Evolutionary conservation across 495 filamentous ascomycete genomes (phyloP).

Genomic region (Neurospora sublineolata): DNA sequence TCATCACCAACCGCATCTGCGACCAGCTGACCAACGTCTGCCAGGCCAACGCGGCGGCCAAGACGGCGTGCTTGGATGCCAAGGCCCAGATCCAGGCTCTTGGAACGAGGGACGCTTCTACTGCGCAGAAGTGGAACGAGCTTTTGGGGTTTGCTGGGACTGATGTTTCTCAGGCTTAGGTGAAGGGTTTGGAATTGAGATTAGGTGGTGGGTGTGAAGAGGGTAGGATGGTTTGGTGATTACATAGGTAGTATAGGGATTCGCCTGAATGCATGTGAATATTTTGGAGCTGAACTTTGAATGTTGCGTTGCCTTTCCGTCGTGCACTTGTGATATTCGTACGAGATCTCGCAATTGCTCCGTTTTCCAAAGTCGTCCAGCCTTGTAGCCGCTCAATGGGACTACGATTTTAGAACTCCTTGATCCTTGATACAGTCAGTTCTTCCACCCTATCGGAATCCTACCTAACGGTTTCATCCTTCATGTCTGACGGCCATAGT

Average conservation of each 20-base stretch:
- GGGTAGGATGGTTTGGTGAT: not conserved
- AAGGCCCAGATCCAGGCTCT: slow-evolving; percentile 28
- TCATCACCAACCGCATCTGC: slow-evolving; percentile 56
- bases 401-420: not conserved
- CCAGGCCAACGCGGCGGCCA: slow-evolving; percentile 42
- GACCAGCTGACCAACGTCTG: slow-evolving; percentile 49
- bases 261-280: not conserved
- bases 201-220: not conserved
- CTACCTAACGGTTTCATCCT: not conserved
- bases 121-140: slow-evolving; percentile 33
- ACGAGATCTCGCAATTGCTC: no score
- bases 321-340: not conserved
- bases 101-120: slow-evolving; percentile 29
- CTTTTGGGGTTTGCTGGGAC: slow-evolving; percentile 31
- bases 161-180: slow-evolving; percentile 4
- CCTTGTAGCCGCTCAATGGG: not conserved
- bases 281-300: not conserved
- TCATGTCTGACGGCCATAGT: not conserved
- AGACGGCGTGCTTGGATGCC: slow-evolving; percentile 33
- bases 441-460: not conserved
- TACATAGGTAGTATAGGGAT: not conserved
- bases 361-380: not conserved
- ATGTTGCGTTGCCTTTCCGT: not conserved
- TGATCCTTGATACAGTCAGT: not conserved
- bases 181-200: not conserved